A percentile compares a stretch with the other conserved stretches of the same genome.
Conservation (phyloP, 164 flowering plant genomes). For the Dillenia turbinata region DNA sequence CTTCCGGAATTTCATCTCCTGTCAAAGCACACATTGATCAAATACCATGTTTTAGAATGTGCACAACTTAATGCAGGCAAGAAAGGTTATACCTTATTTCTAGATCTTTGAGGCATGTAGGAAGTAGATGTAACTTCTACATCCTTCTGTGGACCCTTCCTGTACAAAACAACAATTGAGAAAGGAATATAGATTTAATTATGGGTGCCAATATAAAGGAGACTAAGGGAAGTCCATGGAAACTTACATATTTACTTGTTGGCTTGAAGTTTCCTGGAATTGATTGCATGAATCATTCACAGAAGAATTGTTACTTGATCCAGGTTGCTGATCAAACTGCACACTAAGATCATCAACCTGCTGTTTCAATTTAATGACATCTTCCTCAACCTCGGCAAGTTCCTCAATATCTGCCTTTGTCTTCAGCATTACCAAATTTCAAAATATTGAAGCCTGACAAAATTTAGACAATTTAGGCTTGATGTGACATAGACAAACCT, state of each 20-base stretch:
- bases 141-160: slow-evolving; percentile 38
- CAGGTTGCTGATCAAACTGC: slow-evolving; percentile 51
- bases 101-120: slow-evolving; percentile 24
- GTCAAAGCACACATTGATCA: no score
- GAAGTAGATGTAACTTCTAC: slow-evolving; percentile 19
- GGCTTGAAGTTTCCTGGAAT: slow-evolving; percentile 19
- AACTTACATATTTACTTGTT: slow-evolving; percentile 36
- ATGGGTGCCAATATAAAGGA: neutral
- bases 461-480: slow-evolving; percentile 1
- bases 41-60: neutral
- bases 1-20: no score
- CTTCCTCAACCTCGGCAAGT: slow-evolving; percentile 58
- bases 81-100: slow-evolving; percentile 32
- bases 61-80: neutral
- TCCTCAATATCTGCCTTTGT: slow-evolving; percentile 64
- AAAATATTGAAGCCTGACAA: slow-evolving; percentile 3
- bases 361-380: slow-evolving; percentile 56
- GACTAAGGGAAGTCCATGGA: neutral
- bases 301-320: slow-evolving; percentile 20
- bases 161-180: slow-evolving; percentile 17
- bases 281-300: slow-evolving; percentile 24
- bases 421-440: slow-evolving; percentile 33
- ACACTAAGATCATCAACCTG: slow-evolving; percentile 59
- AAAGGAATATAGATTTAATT: neutral
- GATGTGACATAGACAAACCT: slow-evolving; percentile 40